Conservation (phyloP, 2,329 filamentous ascomycete species). For the Aschersonia sp. region DNA sequence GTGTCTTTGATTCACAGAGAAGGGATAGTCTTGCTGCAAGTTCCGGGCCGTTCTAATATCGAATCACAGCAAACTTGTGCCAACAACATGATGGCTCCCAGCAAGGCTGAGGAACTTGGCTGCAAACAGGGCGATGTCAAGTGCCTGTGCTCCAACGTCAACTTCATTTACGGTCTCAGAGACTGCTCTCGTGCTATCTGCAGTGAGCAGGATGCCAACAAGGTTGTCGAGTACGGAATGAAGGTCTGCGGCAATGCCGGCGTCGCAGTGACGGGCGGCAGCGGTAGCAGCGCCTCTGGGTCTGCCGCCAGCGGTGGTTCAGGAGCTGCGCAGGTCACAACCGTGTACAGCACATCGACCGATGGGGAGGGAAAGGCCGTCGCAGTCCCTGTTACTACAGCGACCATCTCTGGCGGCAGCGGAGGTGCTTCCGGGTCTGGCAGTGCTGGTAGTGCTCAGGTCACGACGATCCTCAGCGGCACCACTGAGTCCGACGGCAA, state of each 20-base stretch:
- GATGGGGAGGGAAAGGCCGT: conserved; percentile 16
- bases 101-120: conserved; percentile 26
- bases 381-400: conserved; percentile 21
- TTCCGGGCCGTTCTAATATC: no score
- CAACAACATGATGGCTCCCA: conserved; percentile 31
- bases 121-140: conserved; percentile 25
- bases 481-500: conserved; percentile 16
- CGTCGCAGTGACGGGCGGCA: conserved; percentile 14
- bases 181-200: conserved; percentile 35
- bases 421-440: no score
- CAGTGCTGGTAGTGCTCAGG: conserved; percentile 7
- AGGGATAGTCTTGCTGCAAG: no score
- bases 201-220: conserved; percentile 16
- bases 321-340: conserved; percentile 13
- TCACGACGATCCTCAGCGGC: conserved; percentile 22
- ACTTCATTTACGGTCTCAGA: conserved; percentile 34
- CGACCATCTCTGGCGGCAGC: conserved; percentile 9
- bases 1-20: conserved; percentile 10
- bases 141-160: conserved; percentile 31
- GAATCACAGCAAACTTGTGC: conserved; percentile 30
- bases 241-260: conserved; percentile 22
- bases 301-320: conserved; percentile 1
- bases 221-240: conserved; percentile 24
- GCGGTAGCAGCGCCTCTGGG: conserved; percentile 2
- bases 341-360: conserved; percentile 20